Conservation (phyloP, 352 stramenopile genomes). For the Thraustochytrium striatum region DNA sequence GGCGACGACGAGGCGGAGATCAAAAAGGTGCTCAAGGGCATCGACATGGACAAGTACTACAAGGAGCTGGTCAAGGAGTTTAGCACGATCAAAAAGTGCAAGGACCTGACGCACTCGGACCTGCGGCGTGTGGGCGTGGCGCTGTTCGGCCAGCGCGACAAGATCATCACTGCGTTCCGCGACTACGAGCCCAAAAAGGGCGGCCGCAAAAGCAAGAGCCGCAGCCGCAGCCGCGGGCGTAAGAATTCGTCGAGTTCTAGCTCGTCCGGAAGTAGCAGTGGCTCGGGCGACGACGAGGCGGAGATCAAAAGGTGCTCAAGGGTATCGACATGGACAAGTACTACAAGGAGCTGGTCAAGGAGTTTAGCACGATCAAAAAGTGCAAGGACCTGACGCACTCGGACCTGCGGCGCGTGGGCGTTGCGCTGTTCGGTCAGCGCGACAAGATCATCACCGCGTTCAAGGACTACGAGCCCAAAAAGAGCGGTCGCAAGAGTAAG, state of each 20-base stretch:
- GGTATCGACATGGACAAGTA: not conserved
- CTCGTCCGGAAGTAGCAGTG: not conserved
- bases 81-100: conserved; percentile 21
- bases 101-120: not conserved
- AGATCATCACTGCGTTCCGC: conserved; percentile 30
- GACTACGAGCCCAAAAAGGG: conserved; percentile 35
- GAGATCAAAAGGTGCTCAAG: conserved; percentile 6
- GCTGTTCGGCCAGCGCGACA: conserved; percentile 38
- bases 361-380: conserved; percentile 33
- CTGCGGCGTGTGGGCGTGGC: not conserved
- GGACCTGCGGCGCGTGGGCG: conserved; percentile 7
- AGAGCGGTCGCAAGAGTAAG: not conserved
- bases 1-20: conserved; percentile 14
- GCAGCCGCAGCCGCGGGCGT: not conserved
- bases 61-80: not conserved
- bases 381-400: conserved; percentile 41
- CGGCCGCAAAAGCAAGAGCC: not conserved
- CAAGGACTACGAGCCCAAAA: conserved; percentile 20
- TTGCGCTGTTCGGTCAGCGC: conserved; percentile 7
- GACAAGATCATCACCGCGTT: conserved; percentile 40
- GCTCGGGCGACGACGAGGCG: not conserved
- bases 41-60: not conserved
- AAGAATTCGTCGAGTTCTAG: not conserved
- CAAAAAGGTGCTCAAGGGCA: not conserved
- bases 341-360: conserved; percentile 10